Evolutionary conservation across 2,329 filamentous ascomycete genomes (phyloP).

Genomic region (Huntiella moniliformis): DNA sequence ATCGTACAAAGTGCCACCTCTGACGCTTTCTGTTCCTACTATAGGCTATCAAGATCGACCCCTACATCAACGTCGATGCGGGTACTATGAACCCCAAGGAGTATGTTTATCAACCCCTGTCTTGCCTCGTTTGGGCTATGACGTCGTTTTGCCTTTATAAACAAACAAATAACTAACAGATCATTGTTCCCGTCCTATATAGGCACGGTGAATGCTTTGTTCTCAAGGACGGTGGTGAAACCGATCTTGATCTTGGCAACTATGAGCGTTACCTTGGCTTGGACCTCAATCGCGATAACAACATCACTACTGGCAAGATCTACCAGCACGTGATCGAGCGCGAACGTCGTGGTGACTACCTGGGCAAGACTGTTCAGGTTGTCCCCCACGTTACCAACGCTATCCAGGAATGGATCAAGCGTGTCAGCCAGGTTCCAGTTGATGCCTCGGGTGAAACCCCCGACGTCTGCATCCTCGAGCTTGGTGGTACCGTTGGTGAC

Average conservation of each 20-base stretch:
- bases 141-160: background rate
- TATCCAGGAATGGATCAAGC: constrained; percentile 82
- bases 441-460: constrained; percentile 69
- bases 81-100: constrained; percentile 22
- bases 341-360: constrained; percentile 50
- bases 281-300: constrained; percentile 68
- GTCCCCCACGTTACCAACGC: constrained; percentile 84
- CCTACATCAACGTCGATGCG: constrained; percentile 25
- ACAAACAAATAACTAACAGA: background rate
- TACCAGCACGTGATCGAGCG: constrained; percentile 75
- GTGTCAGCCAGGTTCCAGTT: constrained; percentile 67
- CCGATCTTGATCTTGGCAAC: constrained; percentile 37
- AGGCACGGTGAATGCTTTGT: constrained; percentile 85
- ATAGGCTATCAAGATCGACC: constrained; percentile 30
- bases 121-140: background rate
- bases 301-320: constrained; percentile 95
- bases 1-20: background rate
- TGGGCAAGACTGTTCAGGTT: constrained; percentile 77
- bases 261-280: constrained; percentile 41
- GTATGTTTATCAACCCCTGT: constrained; percentile 13
- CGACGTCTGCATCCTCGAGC: constrained; percentile 76
- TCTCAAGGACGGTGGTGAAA: constrained; percentile 57
- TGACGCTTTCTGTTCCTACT: constrained; percentile 19
- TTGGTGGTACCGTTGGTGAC: constrained; percentile 49
- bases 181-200: background rate